Percentiles rank a stretch among this genome's conserved stretches.
These are phyloP conservation scores for Phoenix dactylifera DNA, from an alignment of 176 grass and related monocot species.

Conservation along the genomic window DNA sequence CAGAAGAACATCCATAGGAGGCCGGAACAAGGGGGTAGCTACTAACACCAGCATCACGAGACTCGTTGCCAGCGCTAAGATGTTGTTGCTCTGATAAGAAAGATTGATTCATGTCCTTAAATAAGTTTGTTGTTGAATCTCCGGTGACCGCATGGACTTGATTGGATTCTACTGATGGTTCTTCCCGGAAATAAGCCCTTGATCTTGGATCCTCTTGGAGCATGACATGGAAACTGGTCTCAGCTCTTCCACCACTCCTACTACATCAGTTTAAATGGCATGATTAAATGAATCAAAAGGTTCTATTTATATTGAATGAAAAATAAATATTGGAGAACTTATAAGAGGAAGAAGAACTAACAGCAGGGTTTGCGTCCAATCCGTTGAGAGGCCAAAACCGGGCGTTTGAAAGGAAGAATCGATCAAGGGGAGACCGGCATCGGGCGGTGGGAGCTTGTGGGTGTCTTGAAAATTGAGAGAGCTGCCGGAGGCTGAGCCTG, in stretches of 20 bases:
- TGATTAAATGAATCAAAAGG: neutral
- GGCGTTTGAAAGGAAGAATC: neutral
- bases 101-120: neutral
- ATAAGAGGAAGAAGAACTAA: neutral
- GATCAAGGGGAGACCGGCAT: neutral
- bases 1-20: neutral
- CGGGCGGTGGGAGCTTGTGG: neutral
- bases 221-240: neutral
- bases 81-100: neutral
- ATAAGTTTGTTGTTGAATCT: neutral
- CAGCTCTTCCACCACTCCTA: neutral
- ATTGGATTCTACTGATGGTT: too few relatives aligned
- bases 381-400: neutral
- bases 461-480: slow-evolving; percentile 22
- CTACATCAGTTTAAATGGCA: neutral
- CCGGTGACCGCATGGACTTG: too few relatives aligned
- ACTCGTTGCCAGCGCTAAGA: neutral
- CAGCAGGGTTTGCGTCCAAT: slow-evolving; percentile 17
- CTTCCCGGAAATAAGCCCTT: neutral
- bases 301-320: neutral
- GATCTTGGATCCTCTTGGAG: slow-evolving; percentile 1
- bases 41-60: neutral
- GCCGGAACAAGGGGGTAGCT: neutral
- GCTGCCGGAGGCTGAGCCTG: slow-evolving; percentile 18
- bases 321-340: neutral